Conservation (phyloP, 352 stramenopile species). For the Elongisporangium senticosum region DNA sequence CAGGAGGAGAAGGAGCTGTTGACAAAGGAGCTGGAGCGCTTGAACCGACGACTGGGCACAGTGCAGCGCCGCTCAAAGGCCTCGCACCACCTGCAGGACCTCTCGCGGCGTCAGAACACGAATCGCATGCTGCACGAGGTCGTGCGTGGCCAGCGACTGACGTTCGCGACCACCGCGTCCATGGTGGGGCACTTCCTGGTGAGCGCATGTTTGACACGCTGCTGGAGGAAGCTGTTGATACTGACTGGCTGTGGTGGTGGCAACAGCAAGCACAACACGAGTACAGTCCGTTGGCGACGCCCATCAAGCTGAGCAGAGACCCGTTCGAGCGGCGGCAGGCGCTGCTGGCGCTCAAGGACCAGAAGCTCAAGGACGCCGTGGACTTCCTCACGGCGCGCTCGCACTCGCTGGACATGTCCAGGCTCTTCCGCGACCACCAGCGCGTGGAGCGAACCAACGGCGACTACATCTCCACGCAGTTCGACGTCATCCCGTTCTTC, state of each 20-base stretch:
- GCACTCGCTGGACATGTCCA: constrained; percentile 22
- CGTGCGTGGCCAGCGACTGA: constrained; percentile 30
- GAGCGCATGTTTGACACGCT: neutral
- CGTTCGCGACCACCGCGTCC: constrained; percentile 29
- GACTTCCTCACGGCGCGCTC: constrained; percentile 30
- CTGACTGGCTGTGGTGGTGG: neutral
- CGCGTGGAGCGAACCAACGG: constrained; percentile 25
- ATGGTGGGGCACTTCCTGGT: constrained; percentile 32
- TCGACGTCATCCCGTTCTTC: constrained; percentile 43
- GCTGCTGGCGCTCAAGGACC: constrained; percentile 27
- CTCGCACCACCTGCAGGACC: constrained; percentile 18
- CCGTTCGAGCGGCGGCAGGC: constrained; percentile 16
- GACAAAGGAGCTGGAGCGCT: constrained; percentile 15
- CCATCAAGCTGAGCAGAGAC: constrained; percentile 24
- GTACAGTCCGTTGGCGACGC: constrained; percentile 23
- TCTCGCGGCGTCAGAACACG: constrained; percentile 13
- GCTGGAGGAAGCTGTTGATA: neutral
- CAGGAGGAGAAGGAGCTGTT: constrained; percentile 30
- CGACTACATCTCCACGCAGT: constrained; percentile 26
- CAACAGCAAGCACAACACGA: constrained; percentile 23
- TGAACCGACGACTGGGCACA: constrained; percentile 22
- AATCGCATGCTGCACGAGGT: constrained; percentile 23
- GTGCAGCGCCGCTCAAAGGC: constrained; percentile 14
- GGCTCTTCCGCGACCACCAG: constrained; percentile 29
- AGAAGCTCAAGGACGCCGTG: constrained; percentile 31